Evolutionary conservation across 2,329 filamentous ascomycete species (phyloP).

Genomic region (Penicillium thymicola): DNA sequence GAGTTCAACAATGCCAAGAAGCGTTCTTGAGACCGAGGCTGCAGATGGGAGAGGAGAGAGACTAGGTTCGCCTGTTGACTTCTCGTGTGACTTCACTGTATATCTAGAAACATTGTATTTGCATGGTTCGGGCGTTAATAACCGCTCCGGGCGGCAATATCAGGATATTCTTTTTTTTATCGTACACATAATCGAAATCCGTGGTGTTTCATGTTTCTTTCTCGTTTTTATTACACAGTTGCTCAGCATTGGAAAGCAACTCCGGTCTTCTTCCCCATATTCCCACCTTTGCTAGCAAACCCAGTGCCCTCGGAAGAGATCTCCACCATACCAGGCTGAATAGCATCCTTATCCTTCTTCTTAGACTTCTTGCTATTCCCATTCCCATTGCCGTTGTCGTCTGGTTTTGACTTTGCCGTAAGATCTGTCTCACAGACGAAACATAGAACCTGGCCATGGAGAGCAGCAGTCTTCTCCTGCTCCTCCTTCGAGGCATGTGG

Average conservation of each 20-base stretch:
- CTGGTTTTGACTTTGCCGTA: conserved; percentile 42
- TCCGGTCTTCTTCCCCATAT: conserved; percentile 72
- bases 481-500: conserved; percentile 59
- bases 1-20: conserved; percentile 67
- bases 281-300: conserved; percentile 83
- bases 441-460: conserved; percentile 58
- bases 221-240: not conserved
- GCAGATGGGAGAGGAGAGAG: not conserved
- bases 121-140: conserved; percentile 26
- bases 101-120: conserved; percentile 23
- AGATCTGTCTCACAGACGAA: conserved; percentile 84
- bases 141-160: conserved; percentile 9
- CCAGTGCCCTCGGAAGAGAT: conserved; percentile 86
- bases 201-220: not conserved
- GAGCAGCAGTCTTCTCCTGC: conserved; percentile 32
- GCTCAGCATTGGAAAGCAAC: conserved; percentile 77
- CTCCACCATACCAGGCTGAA: conserved; percentile 70
- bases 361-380: conserved; percentile 33
- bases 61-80: not conserved
- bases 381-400: conserved; percentile 13
- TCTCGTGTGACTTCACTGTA: conserved; percentile 15
- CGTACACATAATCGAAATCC: conserved; percentile 4
- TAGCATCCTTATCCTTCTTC: conserved; percentile 49
- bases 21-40: not conserved
- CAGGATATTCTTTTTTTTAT: conserved; percentile 13